Evolutionary conservation across 202 grass and related monocot genomes (phyloP).

Genomic region (Dendrocalamus latiflorus): DNA sequence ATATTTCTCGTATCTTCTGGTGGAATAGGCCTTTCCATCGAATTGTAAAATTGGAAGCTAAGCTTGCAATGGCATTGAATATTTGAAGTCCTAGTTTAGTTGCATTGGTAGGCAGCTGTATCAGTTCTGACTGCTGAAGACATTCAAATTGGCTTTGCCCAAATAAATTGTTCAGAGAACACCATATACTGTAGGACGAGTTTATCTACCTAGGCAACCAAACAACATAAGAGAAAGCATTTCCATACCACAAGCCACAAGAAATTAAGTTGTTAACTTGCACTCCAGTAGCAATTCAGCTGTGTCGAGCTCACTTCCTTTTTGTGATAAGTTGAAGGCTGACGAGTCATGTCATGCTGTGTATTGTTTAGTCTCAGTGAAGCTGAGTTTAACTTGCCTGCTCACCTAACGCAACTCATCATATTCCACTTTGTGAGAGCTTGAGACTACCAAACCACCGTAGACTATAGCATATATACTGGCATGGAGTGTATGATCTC

Average conservation of each 20-base stretch:
- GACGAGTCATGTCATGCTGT: slow-evolving; percentile 11
- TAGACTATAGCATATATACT: slow-evolving; percentile 9
- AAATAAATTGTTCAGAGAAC: background rate
- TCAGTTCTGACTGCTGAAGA: background rate
- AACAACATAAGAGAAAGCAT: background rate
- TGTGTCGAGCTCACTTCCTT: background rate
- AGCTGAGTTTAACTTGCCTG: slow-evolving; percentile 36
- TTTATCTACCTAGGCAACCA: slow-evolving; percentile 4
- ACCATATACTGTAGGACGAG: slow-evolving; percentile 6
- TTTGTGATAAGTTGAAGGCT: slow-evolving; percentile 33
- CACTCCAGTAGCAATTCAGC: background rate
- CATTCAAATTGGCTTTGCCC: background rate
- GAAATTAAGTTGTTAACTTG: slow-evolving; percentile 21
- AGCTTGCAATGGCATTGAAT: slow-evolving; percentile 14
- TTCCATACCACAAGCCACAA: background rate
- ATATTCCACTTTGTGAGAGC: background rate
- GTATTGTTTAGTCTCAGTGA: slow-evolving; percentile 33
- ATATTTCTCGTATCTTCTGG: slow-evolving; percentile 13
- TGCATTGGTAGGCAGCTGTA: background rate
- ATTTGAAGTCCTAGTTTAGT: background rate
- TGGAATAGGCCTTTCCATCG: slow-evolving; percentile 37
- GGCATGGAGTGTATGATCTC: background rate
- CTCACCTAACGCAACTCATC: slow-evolving; percentile 41
- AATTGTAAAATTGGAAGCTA: slow-evolving; percentile 25
- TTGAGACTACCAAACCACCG: slow-evolving; percentile 37